phyloP scores from a whole-genome alignment of 1,284 basidiomycete genomes.

The Papiliotrema fonsecae region DNA sequence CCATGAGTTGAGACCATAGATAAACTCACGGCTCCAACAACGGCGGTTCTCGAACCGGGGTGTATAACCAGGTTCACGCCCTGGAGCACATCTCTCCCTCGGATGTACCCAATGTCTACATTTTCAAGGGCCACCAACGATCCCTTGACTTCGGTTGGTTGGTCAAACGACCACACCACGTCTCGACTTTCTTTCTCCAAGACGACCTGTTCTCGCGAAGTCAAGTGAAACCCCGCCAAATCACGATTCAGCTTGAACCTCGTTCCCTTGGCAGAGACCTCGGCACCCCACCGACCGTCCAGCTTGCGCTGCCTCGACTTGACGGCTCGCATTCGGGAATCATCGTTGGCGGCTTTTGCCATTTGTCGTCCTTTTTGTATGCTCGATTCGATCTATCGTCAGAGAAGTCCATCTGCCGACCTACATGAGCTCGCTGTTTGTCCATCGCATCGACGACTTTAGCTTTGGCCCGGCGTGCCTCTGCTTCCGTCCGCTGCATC shows the following conservation, averaged over 20 bases:
- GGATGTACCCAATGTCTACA: slow-evolving; percentile 50
- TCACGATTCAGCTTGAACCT: slow-evolving; percentile 66
- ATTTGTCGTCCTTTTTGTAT: slow-evolving; percentile 49
- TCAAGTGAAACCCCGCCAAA: slow-evolving; percentile 52
- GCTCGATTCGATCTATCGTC: slow-evolving; percentile 44
- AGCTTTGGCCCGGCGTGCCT: slow-evolving; percentile 53
- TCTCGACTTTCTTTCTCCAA: slow-evolving; percentile 51
- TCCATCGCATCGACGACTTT: slow-evolving; percentile 57
- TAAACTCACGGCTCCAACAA: slow-evolving; percentile 53
- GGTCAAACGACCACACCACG: slow-evolving; percentile 53
- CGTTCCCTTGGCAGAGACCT: slow-evolving; percentile 52
- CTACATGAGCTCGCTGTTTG: slow-evolving; percentile 54
- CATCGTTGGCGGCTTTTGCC: not conserved
- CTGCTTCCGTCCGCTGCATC: slow-evolving; percentile 56
- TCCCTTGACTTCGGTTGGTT: slow-evolving; percentile 55
- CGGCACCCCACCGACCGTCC: slow-evolving; percentile 57
- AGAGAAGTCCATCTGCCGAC: slow-evolving; percentile 1
- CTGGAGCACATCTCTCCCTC: slow-evolving; percentile 50
- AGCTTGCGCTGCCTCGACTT: slow-evolving; percentile 61
- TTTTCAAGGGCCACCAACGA: slow-evolving; percentile 55
- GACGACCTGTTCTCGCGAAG: slow-evolving; percentile 51
- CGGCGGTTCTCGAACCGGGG: slow-evolving; percentile 56
- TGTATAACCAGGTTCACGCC: slow-evolving; percentile 58
- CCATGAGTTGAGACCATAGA: not conserved
- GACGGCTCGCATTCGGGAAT: slow-evolving; percentile 51